Evolutionary conservation across 352 stramenopile genomes (phyloP), one percentile per base, ranked within the genome.

Genomic region (Phytophthora cactorum): DNA sequence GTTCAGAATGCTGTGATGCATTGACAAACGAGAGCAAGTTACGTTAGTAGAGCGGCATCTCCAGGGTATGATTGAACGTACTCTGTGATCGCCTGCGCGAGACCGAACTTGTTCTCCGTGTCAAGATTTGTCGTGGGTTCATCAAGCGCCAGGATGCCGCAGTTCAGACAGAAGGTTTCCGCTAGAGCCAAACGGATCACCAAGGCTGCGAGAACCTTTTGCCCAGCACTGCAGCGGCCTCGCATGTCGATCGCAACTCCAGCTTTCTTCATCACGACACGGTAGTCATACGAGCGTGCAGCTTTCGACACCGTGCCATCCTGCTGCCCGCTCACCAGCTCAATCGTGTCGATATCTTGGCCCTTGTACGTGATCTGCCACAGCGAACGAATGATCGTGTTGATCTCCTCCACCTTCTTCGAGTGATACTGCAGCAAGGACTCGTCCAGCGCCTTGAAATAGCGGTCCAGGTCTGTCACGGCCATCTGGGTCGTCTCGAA

Each of bases 281-380:
- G 91, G 71, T 99, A 99, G 70, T 99, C 99, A 78, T 99, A 99
- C 15, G 85, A 97, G 5, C 91, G 76, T 31, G 80, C 65, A 31
- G 79, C 80, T 63, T 89, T 89, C 22, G 81, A 72, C 3, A 72
- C 72, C 5, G 74, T 63, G 5, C 88, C 90, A 5, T 79, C 72
- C 25, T 99, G 90, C 73, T 98, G 88, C 28, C 96, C 96, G 15
- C 92, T 98, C 38, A 98, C 84, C 25, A 99, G 93, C 78, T 99
- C 92, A 75, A 99, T 99, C 15, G 95, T 98, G 60, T 99, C 98
- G 60, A 99, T 99, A 75, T 99, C 98, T 74, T 98, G 88, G 0
- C 98, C 98, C 64, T 98, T 98, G 89, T 99, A 99, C 3, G 97
- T 99, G 34, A 99, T 91, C 60, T 97, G 86, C 98, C 98, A 99